These are phyloP conservation scores for Marasmius sp. DNA, from an alignment of 1,284 basidiomycete species.

Conservation along the genomic window DNA sequence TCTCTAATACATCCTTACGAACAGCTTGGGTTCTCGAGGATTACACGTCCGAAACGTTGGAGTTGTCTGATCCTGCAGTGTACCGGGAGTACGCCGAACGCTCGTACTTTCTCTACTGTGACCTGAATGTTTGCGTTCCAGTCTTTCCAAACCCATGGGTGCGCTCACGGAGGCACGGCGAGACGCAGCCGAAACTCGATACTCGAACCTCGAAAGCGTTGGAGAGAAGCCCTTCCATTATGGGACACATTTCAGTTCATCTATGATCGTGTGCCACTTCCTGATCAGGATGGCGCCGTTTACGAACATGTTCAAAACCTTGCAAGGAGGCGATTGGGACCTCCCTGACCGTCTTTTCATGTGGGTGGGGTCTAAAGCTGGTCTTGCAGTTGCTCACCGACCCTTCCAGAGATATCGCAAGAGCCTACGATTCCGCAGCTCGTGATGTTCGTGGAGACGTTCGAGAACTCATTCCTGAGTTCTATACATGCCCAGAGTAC, in stretches of 20 bases:
- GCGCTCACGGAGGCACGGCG: constrained; percentile 76
- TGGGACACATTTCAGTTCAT: constrained; percentile 94
- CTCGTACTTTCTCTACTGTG: background rate
- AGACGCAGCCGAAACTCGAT: constrained; percentile 75
- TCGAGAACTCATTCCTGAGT: constrained; percentile 92
- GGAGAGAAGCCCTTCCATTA: constrained; percentile 90
- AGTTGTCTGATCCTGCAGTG: constrained; percentile 63
- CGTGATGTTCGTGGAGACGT: constrained; percentile 90
- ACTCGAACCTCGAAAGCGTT: constrained; percentile 77
- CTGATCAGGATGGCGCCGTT: constrained; percentile 89
- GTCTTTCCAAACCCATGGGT: constrained; percentile 89
- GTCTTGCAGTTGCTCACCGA: background rate
- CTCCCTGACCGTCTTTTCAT: constrained; percentile 92
- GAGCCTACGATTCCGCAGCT: constrained; percentile 86
- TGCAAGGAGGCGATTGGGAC: constrained; percentile 95
- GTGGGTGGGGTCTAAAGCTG: constrained; percentile 31
- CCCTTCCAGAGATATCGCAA: constrained; percentile 59
- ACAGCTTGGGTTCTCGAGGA: constrained; percentile 87
- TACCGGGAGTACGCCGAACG: constrained; percentile 71
- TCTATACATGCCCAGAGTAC: constrained; percentile 79
- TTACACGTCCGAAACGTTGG: constrained; percentile 75
- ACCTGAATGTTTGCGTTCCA: constrained; percentile 26
- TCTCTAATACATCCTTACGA: background rate
- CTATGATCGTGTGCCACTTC: constrained; percentile 96
- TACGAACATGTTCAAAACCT: constrained; percentile 89